Base-by-base conservation (phyloP, 768 basidiomycete species). In the Rhodosporidiobolus sp. region DNA sequence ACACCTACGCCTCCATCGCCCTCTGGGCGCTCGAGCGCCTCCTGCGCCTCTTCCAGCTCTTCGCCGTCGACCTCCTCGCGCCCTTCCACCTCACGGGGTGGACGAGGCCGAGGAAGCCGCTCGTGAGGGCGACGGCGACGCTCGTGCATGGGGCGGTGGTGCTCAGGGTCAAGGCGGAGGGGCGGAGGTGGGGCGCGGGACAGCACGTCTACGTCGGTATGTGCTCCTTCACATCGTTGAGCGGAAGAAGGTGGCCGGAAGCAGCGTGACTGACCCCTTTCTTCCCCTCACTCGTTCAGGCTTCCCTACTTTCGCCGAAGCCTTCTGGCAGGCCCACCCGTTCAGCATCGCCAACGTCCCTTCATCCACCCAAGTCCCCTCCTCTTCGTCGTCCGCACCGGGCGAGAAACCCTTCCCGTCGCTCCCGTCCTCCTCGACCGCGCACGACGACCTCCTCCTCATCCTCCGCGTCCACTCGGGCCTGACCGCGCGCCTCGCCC, bases 291-390 rank as follows among this genome's bases (percentile, higher is more conserved):
- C n/a, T n/a, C n/a, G n/a, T n/a, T 16, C 30, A 55, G 54, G 54
- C 54, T 55, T 55, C 54, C 54, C 54, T 6, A 3, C 28, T 30
- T 55, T 55, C 30, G 4, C 19, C 17, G 16, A 32, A 2, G 30
- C 32, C 30, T 55, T n/a, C 54, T 55, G 54, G 54, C 62, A 64
- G 19, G 20, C 52, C 14, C 63, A 64, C 63, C 54, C 54, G 11
- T 64, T 64, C 63, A 32, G 28, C 48, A 52, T 62, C 48, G 61
- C 61, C 61, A 62, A 62, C 61, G 59, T 63, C 46, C 50, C 62
- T 2, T 32, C 54, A 5, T 53, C 52, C 52, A 8, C 54, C 30
- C 28, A 6, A 4, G 3, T 11, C n/a, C 54, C 30, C 30, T 32
- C 50, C 46, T 48, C 46, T 48, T 19, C 46, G 5, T 48, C 46